Evolutionary conservation across 169 alveolate species (phyloP).

Genomic region (Miamiensis avidus): DNA sequence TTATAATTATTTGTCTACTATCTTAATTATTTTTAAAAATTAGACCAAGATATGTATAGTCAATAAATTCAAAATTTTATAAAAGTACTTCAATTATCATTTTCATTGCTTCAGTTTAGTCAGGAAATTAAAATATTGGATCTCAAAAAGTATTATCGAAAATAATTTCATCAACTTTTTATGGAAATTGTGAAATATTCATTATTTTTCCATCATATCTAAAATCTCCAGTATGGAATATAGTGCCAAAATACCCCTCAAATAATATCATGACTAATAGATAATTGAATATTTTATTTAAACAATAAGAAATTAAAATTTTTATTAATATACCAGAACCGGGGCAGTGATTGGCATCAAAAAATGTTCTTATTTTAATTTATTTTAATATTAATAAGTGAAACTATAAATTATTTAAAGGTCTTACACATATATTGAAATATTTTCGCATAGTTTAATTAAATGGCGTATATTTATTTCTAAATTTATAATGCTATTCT

Average conservation of each 20-base stretch:
- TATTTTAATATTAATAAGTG: too few species aligned
- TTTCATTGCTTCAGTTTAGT: conserved; percentile 62
- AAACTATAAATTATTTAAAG: too few species aligned
- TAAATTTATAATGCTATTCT: conserved; percentile 1
- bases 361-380: conserved; percentile 23
- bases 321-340: conserved; percentile 29
- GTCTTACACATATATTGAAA: conserved; percentile 46
- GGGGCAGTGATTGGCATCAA: conserved; percentile 79
- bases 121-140: conserved; percentile 68
- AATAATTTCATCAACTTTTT: conserved; percentile 67
- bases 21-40: too few species aligned
- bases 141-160: conserved; percentile 80
- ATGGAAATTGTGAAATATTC: conserved; percentile 31
- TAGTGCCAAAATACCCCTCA: conserved; percentile 75
- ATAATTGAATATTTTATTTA: not conserved
- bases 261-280: conserved; percentile 63
- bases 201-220: conserved; percentile 63
- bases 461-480: conserved; percentile 23
- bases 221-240: conserved; percentile 81
- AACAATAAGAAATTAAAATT: too few species aligned
- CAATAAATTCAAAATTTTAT: too few species aligned
- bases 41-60: too few species aligned
- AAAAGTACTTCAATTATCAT: conserved; percentile 30
- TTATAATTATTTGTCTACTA: too few species aligned
- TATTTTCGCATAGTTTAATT: conserved; percentile 4